These are phyloP conservation scores for Auriscalpium microsporum DNA, from an alignment of 768 basidiomycete species.

Conservation along the genomic window DNA sequence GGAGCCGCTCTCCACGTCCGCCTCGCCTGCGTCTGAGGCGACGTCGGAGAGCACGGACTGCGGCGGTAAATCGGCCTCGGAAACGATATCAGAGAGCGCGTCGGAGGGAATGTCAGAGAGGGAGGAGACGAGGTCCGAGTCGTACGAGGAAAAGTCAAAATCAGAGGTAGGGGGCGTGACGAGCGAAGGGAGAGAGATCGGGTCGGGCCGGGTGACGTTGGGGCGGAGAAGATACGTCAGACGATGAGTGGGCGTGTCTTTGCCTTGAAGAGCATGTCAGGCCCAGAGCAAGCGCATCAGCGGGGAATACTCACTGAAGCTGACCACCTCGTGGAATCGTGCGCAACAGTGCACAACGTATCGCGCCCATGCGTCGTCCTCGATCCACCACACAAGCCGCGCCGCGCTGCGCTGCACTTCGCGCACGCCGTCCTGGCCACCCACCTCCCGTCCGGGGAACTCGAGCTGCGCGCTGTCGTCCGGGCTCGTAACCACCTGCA, in stretches of 20 bases:
- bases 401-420: slow-evolving; percentile 61
- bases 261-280: slow-evolving; percentile 31
- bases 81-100: slow-evolving; percentile 16
- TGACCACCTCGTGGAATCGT: slow-evolving; percentile 69
- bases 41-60: slow-evolving; percentile 16
- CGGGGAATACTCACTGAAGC: slow-evolving; percentile 56
- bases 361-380: slow-evolving; percentile 64
- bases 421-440: slow-evolving; percentile 43
- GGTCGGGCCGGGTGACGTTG: slow-evolving; percentile 56
- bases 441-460: slow-evolving; percentile 40
- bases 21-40: slow-evolving; percentile 23
- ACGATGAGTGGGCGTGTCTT: slow-evolving; percentile 45
- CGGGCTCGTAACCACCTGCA: slow-evolving; percentile 48
- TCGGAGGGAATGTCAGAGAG: slow-evolving; percentile 19
- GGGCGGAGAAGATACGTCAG: slow-evolving; percentile 78
- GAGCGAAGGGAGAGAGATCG: slow-evolving; percentile 31
- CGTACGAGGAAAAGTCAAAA: slow-evolving; percentile 41
- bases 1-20: slow-evolving; percentile 17
- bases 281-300: neutral
- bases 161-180: slow-evolving; percentile 74
- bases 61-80: slow-evolving; percentile 16
- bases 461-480: slow-evolving; percentile 24
- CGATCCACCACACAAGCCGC: slow-evolving; percentile 66
- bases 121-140: slow-evolving; percentile 37
- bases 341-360: slow-evolving; percentile 81